phyloP scores from a whole-genome alignment of 768 basidiomycete species.

The Russula earlei region DNA sequence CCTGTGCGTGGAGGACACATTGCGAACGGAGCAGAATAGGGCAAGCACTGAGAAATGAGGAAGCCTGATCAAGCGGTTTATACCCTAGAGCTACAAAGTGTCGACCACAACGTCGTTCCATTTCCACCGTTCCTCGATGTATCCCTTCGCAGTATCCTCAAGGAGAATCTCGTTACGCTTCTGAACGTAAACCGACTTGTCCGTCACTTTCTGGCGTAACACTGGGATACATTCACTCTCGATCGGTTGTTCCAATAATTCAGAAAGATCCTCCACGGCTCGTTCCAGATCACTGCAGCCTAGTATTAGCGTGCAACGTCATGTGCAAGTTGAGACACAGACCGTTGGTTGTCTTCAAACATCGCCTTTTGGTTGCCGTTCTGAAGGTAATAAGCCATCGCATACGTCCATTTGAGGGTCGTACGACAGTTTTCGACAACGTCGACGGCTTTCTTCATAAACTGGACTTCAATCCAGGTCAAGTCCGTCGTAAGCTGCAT shows the following conservation, averaged over 20 bases:
- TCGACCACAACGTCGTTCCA: conserved; percentile 71
- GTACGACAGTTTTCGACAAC: conserved; percentile 81
- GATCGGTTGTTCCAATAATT: conserved; percentile 84
- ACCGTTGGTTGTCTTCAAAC: conserved; percentile 96
- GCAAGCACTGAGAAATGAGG: conserved; percentile 1
- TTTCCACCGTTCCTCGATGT: conserved; percentile 74
- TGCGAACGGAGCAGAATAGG: background rate
- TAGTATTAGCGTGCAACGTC: conserved; percentile 6
- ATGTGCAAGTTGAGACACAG: conserved; percentile 17
- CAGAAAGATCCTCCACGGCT: conserved; percentile 92
- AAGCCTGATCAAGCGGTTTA: background rate
- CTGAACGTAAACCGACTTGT: conserved; percentile 97
- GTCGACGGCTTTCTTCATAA: conserved; percentile 98
- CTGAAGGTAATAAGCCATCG: conserved; percentile 95
- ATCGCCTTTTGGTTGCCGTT: conserved; percentile 88
- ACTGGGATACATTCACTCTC: conserved; percentile 75
- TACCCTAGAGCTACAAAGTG: conserved; percentile 36
- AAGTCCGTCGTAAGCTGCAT: conserved; percentile 89
- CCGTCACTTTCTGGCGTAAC: conserved; percentile 86
- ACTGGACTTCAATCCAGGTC: conserved; percentile 98
- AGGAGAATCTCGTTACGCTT: conserved; percentile 93
- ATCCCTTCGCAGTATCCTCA: conserved; percentile 89
- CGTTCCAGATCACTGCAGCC: conserved; percentile 72
- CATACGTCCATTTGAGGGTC: conserved; percentile 99
- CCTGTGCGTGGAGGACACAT: conserved; percentile 1